Evolutionary conservation across 179 eudicot species (phyloP).

Genomic region (Spergularia azorica): DNA sequence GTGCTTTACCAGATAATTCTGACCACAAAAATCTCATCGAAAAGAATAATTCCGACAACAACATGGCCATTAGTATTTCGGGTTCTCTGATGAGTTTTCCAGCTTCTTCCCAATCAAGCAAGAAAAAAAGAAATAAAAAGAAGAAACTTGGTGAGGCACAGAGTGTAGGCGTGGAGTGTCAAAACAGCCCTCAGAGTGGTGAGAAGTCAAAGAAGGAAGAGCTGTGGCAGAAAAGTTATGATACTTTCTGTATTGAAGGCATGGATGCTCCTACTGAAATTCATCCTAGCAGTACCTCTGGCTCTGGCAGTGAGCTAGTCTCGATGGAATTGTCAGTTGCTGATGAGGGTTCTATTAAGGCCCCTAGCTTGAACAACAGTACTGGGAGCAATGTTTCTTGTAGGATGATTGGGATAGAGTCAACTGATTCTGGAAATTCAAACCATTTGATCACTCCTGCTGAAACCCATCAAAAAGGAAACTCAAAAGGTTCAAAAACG

Average conservation of each 20-base stretch:
- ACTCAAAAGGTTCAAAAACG: slow-evolving; percentile 42
- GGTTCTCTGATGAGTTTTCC: slow-evolving; percentile 28
- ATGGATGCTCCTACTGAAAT: slow-evolving; percentile 31
- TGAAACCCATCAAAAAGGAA: slow-evolving; percentile 35
- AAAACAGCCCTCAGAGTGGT: slow-evolving; percentile 29
- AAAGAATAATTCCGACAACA: slow-evolving; percentile 21
- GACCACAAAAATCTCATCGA: no score
- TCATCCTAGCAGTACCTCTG: slow-evolving; percentile 37
- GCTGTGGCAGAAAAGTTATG: slow-evolving; percentile 35
- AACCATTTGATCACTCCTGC: slow-evolving; percentile 32
- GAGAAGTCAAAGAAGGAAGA: slow-evolving; percentile 33
- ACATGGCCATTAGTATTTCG: slow-evolving; percentile 37
- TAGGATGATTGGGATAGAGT: slow-evolving; percentile 31
- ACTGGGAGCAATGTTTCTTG: slow-evolving; percentile 30
- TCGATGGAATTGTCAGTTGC: slow-evolving; percentile 32
- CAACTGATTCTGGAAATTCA: slow-evolving; percentile 32
- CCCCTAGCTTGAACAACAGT: slow-evolving; percentile 29
- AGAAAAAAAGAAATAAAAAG: slow-evolving; percentile 49
- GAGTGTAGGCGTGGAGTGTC: slow-evolving; percentile 32
- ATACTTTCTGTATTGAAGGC: slow-evolving; percentile 30
- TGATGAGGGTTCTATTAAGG: slow-evolving; percentile 31
- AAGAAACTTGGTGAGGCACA: slow-evolving; percentile 28
- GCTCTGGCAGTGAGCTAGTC: slow-evolving; percentile 45
- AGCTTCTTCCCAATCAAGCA: slow-evolving; percentile 31
- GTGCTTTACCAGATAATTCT: slow-evolving; percentile 29